phyloP scores from a whole-genome alignment of 805 yeast species.

The Tetrapisispora phaffii region DNA sequence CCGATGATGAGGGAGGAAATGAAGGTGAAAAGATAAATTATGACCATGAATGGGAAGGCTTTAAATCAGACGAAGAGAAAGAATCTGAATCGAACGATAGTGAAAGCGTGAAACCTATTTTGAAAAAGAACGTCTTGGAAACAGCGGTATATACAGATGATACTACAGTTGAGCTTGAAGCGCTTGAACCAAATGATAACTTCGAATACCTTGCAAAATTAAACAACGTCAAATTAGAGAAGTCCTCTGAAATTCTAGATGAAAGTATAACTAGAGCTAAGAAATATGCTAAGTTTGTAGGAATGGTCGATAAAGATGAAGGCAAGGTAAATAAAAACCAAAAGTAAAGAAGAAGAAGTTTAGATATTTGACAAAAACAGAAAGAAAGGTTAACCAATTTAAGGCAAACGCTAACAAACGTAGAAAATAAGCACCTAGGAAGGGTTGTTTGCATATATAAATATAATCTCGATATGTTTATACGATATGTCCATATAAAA shows the following conservation, averaged over 20 bases:
- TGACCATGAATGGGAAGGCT: slow-evolving; percentile 34
- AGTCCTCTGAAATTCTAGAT: slow-evolving; percentile 60
- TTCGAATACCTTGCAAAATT: slow-evolving; percentile 55
- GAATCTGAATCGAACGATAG: slow-evolving; percentile 17
- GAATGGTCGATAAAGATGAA: slow-evolving; percentile 36
- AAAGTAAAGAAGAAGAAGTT: slow-evolving; percentile 58
- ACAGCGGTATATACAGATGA: slow-evolving; percentile 29
- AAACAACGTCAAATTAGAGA: slow-evolving; percentile 61
- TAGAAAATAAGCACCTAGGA: slow-evolving; percentile 16
- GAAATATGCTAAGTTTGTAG: slow-evolving; percentile 64
- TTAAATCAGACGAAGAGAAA: slow-evolving; percentile 24
- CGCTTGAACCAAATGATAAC: slow-evolving; percentile 37
- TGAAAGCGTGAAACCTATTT: slow-evolving; percentile 22
- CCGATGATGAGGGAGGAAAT: slow-evolving; percentile 19
- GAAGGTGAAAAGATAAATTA: slow-evolving; percentile 9
- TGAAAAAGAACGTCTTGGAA: slow-evolving; percentile 18
- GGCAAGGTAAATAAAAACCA: slow-evolving; percentile 15
- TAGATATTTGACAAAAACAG: slow-evolving; percentile 74
- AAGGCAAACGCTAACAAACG: slow-evolving; percentile 33
- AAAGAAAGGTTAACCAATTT: slow-evolving; percentile 54
- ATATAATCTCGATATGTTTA: background rate
- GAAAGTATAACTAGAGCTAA: slow-evolving; percentile 71
- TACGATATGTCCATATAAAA: background rate
- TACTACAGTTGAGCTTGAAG: slow-evolving; percentile 40
- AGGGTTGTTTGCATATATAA: background rate